Base-by-base conservation (phyloP, 257 asterid species). In the Handroanthus guayacan region DNA sequence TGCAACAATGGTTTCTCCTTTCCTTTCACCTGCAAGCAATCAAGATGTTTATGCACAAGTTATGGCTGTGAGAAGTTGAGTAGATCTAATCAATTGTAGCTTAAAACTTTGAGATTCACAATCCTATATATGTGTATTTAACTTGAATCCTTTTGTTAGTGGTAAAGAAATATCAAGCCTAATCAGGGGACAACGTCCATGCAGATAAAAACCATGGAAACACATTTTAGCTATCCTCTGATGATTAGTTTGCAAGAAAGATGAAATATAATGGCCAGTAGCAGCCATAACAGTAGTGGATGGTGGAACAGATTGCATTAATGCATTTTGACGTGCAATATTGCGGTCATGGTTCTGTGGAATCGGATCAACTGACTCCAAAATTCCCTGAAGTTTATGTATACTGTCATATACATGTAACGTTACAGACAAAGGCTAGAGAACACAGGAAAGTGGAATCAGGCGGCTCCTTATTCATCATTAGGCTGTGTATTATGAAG, bases 21-120 rank as follows among this genome's bases (percentile, higher is more conserved):
- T 56, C 60, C 82, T 62, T 64, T 86, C 69, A 71, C 82, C 95
- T 87, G 74, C 6, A 79, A 48, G 45, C 64, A 69, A 56, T 52
- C 54, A 48, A 66, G 16, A 56, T 43, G 47, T 43, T 67, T 56
- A 73, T 18, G 48, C 14, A 48, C 0, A 25, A 25, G 31, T 25
- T 25, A 25, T 25, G 31, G 31, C 31, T 25, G 31, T 25, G 20
- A 13, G 57, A 20, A 13, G 18, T 14, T 51, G 18, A 14, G 57
- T 18, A 45, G 57, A 44, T 9, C 12, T 44, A 43, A 20, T 25
- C 5, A 11, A 50, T 50, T 10, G 57, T 20, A 13, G 17, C n/a
- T 11, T 64, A 41, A 11, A 71, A 57, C 70, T 61, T 14, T 17
- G 31, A 62, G 64, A 48, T 62, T 3, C 36, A 62, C 72, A 74